Conservation (phyloP, 2,329 filamentous ascomycete species). For the Fusarium sp. region DNA sequence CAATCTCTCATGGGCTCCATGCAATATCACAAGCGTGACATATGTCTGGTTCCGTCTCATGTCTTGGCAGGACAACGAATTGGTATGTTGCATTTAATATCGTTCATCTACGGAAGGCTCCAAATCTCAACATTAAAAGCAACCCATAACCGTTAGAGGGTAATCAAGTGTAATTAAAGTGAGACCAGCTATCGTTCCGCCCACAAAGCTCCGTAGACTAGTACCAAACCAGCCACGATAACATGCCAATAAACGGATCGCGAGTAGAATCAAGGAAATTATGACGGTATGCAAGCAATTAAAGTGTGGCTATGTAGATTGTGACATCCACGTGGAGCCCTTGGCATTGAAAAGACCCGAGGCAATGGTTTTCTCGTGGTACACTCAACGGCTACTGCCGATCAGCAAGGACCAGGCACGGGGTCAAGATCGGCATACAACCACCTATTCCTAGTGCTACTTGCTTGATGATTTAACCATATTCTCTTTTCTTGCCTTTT, state of each 20-base stretch:
- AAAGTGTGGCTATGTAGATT: not conserved
- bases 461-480: rapidly evolving
- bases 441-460: not conserved
- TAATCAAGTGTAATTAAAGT: not conserved
- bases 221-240: not conserved
- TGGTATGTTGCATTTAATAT: not conserved
- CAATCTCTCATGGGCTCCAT: not conserved
- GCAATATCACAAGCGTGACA: not conserved
- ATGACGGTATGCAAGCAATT: not conserved
- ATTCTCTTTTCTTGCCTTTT: not conserved
- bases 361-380: not conserved
- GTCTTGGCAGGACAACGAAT: not conserved
- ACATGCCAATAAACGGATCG: not conserved
- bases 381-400: not conserved
- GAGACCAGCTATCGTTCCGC: not conserved
- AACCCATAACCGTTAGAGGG: not conserved
- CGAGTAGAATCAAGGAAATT: not conserved
- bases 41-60: not conserved
- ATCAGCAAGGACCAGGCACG: not conserved
- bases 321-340: not conserved
- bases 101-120: not conserved
- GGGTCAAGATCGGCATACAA: not conserved
- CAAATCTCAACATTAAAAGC: not conserved
- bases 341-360: not conserved
- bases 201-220: not conserved